A percentile compares a stretch with the other conserved stretches of the same genome.
These are phyloP conservation scores for Pezicula carpinea DNA, from an alignment of 2,329 filamentous ascomycete genomes.

Conservation along the genomic window DNA sequence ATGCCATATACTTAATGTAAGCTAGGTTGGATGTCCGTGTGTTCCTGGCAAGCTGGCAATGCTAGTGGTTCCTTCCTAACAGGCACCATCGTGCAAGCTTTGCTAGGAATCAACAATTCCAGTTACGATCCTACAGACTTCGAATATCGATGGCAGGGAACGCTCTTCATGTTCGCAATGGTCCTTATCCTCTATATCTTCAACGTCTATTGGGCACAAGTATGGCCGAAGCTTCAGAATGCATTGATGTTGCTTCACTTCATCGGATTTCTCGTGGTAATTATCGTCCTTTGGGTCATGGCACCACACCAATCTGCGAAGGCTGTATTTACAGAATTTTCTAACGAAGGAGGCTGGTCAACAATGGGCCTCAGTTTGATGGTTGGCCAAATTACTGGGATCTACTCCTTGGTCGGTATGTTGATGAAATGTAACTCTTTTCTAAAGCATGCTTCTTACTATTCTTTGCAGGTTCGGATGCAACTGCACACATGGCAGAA, in stretches of 20 bases:
- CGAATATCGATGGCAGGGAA: slow-evolving; percentile 33
- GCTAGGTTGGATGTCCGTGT: slow-evolving; percentile 39
- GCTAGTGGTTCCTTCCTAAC: slow-evolving; percentile 37
- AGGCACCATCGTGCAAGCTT: slow-evolving; percentile 40
- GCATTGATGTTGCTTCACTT: slow-evolving; percentile 39
- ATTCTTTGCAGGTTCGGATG: slow-evolving; percentile 11
- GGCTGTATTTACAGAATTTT: slow-evolving; percentile 27
- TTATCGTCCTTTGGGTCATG: slow-evolving; percentile 33
- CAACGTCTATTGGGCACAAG: slow-evolving; percentile 35
- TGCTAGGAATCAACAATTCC: slow-evolving; percentile 30
- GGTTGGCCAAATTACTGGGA: slow-evolving; percentile 33
- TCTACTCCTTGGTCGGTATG: slow-evolving; percentile 19
- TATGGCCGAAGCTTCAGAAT: slow-evolving; percentile 36
- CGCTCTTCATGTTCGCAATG: slow-evolving; percentile 38
- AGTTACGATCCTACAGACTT: slow-evolving; percentile 27
- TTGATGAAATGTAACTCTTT: background rate
- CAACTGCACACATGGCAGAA: slow-evolving; percentile 38
- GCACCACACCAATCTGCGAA: slow-evolving; percentile 13
- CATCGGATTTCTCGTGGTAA: slow-evolving; percentile 38
- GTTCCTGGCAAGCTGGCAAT: slow-evolving; percentile 40
- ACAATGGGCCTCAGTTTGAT: slow-evolving; percentile 29
- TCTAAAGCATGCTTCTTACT: background rate
- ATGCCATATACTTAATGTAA: background rate
- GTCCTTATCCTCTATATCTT: slow-evolving; percentile 35
- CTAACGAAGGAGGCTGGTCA: slow-evolving; percentile 28